phyloP scores from a whole-genome alignment of 192 early-diverging fungal genomes.

The Gamsiella multidivaricata region DNA sequence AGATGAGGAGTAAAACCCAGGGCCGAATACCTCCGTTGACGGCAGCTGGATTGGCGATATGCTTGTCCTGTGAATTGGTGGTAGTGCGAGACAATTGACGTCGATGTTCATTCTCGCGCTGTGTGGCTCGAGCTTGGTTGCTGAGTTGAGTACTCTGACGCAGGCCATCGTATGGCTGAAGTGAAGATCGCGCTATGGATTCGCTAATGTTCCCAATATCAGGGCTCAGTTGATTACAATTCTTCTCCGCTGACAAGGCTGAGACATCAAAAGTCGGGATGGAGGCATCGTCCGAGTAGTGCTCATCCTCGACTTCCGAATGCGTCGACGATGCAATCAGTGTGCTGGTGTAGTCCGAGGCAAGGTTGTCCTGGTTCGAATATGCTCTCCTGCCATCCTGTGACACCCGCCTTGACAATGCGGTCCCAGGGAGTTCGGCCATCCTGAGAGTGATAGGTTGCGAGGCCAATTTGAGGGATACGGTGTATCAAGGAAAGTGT shows the following conservation, averaged over 20 bases:
- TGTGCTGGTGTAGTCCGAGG: too few species aligned
- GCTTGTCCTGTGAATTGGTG: slow-evolving; percentile 1
- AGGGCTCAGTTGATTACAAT: too few species aligned
- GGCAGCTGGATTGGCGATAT: neutral
- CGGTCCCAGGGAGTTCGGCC: too few species aligned
- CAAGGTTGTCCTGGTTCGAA: too few species aligned
- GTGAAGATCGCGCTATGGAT: neutral
- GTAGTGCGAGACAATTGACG: neutral
- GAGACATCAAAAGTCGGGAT: neutral
- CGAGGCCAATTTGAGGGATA: too few species aligned
- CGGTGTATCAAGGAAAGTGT: too few species aligned
- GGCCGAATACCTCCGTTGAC: slow-evolving; percentile 19
- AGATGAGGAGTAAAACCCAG: slow-evolving; percentile 34
- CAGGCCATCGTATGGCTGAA: neutral
- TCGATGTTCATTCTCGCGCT: neutral
- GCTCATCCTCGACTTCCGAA: neutral
- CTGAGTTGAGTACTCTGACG: neutral
- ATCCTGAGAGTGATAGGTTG: too few species aligned
- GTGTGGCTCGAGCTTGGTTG: too few species aligned
- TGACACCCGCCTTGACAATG: too few species aligned
- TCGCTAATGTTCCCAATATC: neutral
- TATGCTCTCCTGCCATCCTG: too few species aligned
- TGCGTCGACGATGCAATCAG: neutral
- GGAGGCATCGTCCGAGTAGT: neutral
- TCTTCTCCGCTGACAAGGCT: too few species aligned